Conservation (phyloP, 2,329 filamentous ascomycete species). For the Dothiorella sarmentorum region DNA sequence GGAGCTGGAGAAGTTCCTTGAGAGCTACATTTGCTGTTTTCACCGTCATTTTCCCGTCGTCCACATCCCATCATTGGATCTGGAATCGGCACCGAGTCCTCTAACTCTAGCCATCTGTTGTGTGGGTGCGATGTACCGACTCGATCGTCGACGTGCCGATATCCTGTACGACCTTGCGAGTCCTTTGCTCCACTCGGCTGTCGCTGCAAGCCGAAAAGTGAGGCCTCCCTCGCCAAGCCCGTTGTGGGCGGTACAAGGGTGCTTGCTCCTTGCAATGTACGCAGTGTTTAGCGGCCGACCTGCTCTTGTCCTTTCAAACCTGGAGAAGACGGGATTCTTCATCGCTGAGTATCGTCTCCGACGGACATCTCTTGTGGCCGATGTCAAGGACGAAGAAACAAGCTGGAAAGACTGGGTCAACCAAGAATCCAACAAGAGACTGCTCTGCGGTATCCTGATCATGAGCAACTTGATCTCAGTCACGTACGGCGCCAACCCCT, state of each 20-base stretch:
- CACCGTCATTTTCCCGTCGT: conserved; percentile 35
- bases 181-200: conserved; percentile 21
- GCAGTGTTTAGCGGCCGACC: conserved; percentile 30
- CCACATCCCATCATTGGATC: conserved; percentile 31
- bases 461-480: conserved; percentile 33
- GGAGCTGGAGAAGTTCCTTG: conserved; percentile 29
- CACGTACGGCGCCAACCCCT: conserved; percentile 32
- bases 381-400: conserved; percentile 14
- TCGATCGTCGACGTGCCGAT: conserved; percentile 31
- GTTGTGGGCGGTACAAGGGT: conserved; percentile 33
- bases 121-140: conserved; percentile 35
- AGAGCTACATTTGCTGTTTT: conserved; percentile 33
- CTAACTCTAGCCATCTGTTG: conserved; percentile 36
- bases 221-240: conserved; percentile 21
- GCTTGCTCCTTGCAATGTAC: conserved; percentile 28
- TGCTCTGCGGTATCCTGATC: conserved; percentile 33
- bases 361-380: conserved; percentile 22
- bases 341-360: conserved; percentile 24
- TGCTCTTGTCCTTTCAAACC: conserved; percentile 20
- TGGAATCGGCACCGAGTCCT: conserved; percentile 27
- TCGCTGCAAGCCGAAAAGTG: conserved; percentile 16
- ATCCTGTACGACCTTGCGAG: conserved; percentile 24
- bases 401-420: conserved; percentile 30
- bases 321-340: conserved; percentile 24
- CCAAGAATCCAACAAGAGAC: conserved; percentile 31